Evolutionary conservation across 2,329 filamentous ascomycete species (phyloP).

Genomic region (Aureobasidium sp.): DNA sequence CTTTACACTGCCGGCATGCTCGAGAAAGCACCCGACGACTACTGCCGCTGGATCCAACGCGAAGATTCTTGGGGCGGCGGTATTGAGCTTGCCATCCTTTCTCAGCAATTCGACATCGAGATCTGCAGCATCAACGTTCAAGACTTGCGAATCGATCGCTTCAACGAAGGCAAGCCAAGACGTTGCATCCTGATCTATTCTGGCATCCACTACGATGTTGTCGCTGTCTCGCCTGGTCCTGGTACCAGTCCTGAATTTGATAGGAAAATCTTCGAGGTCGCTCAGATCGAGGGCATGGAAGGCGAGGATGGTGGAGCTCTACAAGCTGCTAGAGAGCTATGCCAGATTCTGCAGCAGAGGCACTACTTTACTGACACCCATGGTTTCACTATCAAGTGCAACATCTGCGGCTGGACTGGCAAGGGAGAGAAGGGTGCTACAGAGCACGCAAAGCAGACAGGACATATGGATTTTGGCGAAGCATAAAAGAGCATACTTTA

Average conservation of each 20-base stretch:
- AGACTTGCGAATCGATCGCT: constrained; percentile 58
- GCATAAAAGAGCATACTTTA: constrained; percentile 18
- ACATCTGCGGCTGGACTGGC: constrained; percentile 60
- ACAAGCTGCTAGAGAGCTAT: constrained; percentile 48
- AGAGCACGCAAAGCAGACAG: constrained; percentile 53
- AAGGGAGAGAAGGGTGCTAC: constrained; percentile 56
- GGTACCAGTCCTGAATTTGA: constrained; percentile 65
- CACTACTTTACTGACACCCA: constrained; percentile 88
- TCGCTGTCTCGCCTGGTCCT: constrained; percentile 62
- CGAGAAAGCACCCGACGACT: constrained; percentile 60
- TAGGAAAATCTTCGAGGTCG: constrained; percentile 59
- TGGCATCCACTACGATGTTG: constrained; percentile 87
- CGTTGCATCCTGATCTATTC: constrained; percentile 81
- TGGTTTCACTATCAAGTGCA: constrained; percentile 70
- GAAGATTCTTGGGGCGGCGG: constrained; percentile 83
- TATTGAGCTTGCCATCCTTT: constrained; percentile 81
- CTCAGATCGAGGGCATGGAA: constrained; percentile 23
- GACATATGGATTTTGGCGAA: constrained; percentile 49
- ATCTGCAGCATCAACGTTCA: constrained; percentile 78
- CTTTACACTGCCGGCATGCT: constrained; percentile 70
- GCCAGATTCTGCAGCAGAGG: constrained; percentile 52
- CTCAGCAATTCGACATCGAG: constrained; percentile 75
- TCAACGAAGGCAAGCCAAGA: constrained; percentile 63
- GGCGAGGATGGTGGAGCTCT: constrained; percentile 45
- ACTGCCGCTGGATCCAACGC: constrained; percentile 73